Conservation (phyloP, 1,284 basidiomycete species). For the Moesziomyces antarcticus region DNA sequence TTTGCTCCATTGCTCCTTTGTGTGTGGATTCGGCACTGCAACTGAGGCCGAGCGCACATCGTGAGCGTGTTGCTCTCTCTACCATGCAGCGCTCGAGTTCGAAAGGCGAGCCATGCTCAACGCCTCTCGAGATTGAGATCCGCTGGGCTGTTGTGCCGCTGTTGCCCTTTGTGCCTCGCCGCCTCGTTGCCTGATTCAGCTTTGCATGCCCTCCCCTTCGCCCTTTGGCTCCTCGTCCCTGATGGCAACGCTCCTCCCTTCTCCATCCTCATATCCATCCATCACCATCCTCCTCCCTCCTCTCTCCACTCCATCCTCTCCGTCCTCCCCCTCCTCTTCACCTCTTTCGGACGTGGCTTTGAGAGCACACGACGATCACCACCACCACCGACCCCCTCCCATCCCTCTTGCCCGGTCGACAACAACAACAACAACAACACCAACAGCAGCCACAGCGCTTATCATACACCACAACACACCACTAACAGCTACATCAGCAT, state of each 20-base stretch:
- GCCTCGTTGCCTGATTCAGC: too few relatives aligned
- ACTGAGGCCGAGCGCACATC: constrained; percentile 10
- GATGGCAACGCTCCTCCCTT: not conserved
- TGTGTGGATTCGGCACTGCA: constrained; percentile 1
- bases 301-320: constrained; percentile 10
- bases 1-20: not conserved
- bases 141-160: too few relatives aligned
- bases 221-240: constrained; percentile 1
- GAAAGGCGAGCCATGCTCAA: too few relatives aligned
- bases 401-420: constrained; percentile 3
- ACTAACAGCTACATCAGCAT: constrained; percentile 41
- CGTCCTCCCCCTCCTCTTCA: constrained; percentile 3
- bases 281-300: constrained; percentile 8
- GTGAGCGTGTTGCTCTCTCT: too few relatives aligned
- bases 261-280: constrained; percentile 1
- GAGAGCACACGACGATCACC: constrained; percentile 36
- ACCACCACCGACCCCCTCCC: not conserved
- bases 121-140: too few relatives aligned
- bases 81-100: too few relatives aligned
- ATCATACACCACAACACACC: not conserved
- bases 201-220: not conserved
- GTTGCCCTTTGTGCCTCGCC: too few relatives aligned
- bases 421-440: constrained; percentile 2
- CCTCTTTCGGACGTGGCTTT: constrained; percentile 32
- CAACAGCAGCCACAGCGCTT: constrained; percentile 3